Evolutionary conservation across 139 green algal species (phyloP).

Genomic region (Closterium sp.): DNA sequence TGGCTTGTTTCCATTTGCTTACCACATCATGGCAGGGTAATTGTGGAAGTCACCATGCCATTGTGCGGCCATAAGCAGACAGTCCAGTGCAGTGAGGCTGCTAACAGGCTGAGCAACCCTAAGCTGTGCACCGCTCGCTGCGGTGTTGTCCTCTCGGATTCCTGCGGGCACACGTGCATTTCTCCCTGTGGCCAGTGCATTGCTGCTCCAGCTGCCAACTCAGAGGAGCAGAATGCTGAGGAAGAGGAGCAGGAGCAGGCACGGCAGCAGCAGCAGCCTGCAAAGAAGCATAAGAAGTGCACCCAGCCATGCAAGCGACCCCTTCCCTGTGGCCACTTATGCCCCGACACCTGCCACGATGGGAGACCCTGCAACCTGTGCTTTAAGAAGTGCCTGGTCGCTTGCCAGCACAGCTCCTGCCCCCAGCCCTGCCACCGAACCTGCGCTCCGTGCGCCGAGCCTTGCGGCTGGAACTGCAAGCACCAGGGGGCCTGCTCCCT

Average conservation of each 20-base stretch:
- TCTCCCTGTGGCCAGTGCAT: not conserved
- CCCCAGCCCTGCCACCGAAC: constrained; percentile 40
- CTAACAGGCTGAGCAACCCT: not conserved
- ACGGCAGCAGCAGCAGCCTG: not conserved
- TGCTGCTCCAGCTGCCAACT: not conserved
- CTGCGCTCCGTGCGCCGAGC: constrained; percentile 61
- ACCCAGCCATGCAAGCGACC: constrained; percentile 9
- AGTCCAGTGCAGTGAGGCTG: not conserved
- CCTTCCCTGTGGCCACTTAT: constrained; percentile 25
- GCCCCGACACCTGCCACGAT: constrained; percentile 2
- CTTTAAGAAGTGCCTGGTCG: constrained; percentile 8
- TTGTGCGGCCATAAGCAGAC: not conserved
- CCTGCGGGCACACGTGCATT: not conserved
- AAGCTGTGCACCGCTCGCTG: not conserved
- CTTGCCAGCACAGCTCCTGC: constrained; percentile 45
- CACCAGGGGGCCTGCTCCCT: constrained; percentile 61
- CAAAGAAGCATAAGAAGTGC: not conserved
- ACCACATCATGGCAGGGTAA: not conserved
- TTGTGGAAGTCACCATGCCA: not conserved
- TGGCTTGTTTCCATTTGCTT: too few relatives aligned
- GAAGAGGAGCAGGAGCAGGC: not conserved
- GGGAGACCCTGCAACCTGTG: constrained; percentile 14
- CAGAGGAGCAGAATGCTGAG: not conserved
- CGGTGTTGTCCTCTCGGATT: not conserved
- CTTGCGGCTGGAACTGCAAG: constrained; percentile 64